Evolutionary conservation across 2,329 filamentous ascomycete species (phyloP), one percentile per base, ranked within the genome.

Genomic region (Aureobasidium sp.): DNA sequence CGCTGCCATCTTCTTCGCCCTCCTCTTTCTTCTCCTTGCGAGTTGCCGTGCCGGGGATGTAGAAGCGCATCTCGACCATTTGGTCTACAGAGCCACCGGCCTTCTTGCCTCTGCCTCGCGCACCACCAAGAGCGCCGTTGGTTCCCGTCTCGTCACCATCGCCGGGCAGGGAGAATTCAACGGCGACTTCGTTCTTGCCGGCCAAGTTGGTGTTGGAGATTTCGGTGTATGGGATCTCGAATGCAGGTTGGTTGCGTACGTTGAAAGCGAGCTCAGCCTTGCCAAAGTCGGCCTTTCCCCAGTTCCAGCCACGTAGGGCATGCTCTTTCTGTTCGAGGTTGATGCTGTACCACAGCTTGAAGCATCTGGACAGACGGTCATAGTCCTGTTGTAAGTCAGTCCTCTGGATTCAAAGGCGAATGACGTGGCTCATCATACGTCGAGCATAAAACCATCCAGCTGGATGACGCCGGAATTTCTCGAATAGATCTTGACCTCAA

Each of bases 311-410:
- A 62, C 93, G 84, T 55, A 98, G 76, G 21, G 93, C 90, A 70
- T 97, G 93, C 71, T 98, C 93, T 70, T 88, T 89, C 69, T 82
- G 88, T 68, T 97, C 90, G 55, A 98, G 79, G 63, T 84, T 90
- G 64, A 93, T 86, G 72, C 89, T 93, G 73, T 97, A 98, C 88
- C 91, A 97, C 65, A 91, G 88, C 75, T 96, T 97, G 79, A 98
- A 96, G 61, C 93, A 82, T 69, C 95, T 96, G 72, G 77, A 80
- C 12, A 96, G 75, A 53, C 93, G 88, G 61, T 98, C 93, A 62
- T 89, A 88, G 69, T 98, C 91, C 79, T 88, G 64, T 14, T 3
- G n/a, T 16, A 17, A 42, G 37, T 61, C 27, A 66, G 55, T 32
- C 12, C 21, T 12, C 14, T 12, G 17, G 11, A 4, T 29, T 4